phyloP scores from a whole-genome alignment of 176 grass and related monocot genomes.

The Thinopyrum elongatum region DNA sequence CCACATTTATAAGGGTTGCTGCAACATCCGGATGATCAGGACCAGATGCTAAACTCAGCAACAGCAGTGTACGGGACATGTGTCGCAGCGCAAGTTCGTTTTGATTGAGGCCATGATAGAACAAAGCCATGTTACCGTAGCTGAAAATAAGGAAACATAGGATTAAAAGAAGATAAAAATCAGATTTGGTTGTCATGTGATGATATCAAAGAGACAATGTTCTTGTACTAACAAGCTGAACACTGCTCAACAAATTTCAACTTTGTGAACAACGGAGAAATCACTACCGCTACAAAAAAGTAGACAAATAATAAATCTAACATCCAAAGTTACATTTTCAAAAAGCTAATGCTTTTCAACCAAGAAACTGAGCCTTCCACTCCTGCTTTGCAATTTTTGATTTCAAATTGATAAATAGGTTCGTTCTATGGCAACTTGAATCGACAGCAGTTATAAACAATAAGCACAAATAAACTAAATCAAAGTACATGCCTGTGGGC shows the following conservation, averaged over 20 bases:
- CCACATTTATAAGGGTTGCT: conserved; percentile 90
- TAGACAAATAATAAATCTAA: not conserved
- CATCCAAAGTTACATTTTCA: not conserved
- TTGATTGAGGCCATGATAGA: conserved; percentile 96
- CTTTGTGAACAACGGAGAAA: not conserved
- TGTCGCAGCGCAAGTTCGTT: conserved; percentile 84
- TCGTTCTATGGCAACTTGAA: not conserved
- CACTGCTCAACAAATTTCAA: not conserved
- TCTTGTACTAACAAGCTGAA: not conserved
- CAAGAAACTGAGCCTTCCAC: not conserved
- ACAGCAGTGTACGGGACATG: conserved; percentile 78
- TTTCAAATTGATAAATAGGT: not conserved
- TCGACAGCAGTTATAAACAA: not conserved
- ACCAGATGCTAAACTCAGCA: conserved; percentile 86
- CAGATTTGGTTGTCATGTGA: not conserved
- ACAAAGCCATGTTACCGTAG: conserved; percentile 99
- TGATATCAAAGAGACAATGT: not conserved
- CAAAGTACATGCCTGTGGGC: conserved; percentile 68
- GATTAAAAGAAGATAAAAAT: not conserved
- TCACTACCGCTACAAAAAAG: not conserved
- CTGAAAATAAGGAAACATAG: conserved; percentile 50
- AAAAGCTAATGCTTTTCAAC: not conserved
- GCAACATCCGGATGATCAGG: conserved; percentile 92
- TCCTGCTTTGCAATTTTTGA: not conserved
- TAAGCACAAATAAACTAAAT: not conserved